phyloP scores from a whole-genome alignment of 164 flowering plant species.

The Sedum album region DNA sequence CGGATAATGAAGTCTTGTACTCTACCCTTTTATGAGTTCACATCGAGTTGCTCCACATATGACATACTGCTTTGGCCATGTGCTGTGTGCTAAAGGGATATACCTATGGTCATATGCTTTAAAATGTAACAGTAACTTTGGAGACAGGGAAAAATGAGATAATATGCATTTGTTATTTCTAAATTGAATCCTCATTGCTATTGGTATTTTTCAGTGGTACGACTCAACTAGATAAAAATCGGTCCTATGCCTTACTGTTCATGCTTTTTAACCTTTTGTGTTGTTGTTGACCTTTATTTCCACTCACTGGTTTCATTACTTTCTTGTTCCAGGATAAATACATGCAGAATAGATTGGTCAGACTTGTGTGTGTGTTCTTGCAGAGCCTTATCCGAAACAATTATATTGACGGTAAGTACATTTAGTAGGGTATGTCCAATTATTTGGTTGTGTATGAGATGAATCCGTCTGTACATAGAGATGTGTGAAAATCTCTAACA shows the following conservation, averaged over 20 bases:
- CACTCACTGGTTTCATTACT: background rate
- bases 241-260: too few species aligned
- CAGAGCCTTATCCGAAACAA: conserved; percentile 90
- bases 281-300: background rate
- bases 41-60: background rate
- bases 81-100: background rate
- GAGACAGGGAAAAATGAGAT: background rate
- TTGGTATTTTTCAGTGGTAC: background rate
- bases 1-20: background rate
- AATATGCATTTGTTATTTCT: background rate
- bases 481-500: too few species aligned
- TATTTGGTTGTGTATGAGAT: too few species aligned
- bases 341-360: conserved; percentile 96
- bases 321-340: conserved; percentile 64
- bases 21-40: background rate
- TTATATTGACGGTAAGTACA: conserved; percentile 71
- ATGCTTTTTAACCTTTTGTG: background rate
- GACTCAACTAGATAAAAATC: background rate
- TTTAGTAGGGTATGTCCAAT: too few species aligned
- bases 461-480: too few species aligned
- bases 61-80: background rate
- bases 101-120: background rate
- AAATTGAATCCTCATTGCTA: background rate
- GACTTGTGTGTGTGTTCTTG: conserved; percentile 91
- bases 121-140: background rate